Percentiles rank a stretch among this genome's conserved stretches.
Conservation (phyloP, 1,139 yeast species). For the Schizosaccharomyces versatilis region DNA sequence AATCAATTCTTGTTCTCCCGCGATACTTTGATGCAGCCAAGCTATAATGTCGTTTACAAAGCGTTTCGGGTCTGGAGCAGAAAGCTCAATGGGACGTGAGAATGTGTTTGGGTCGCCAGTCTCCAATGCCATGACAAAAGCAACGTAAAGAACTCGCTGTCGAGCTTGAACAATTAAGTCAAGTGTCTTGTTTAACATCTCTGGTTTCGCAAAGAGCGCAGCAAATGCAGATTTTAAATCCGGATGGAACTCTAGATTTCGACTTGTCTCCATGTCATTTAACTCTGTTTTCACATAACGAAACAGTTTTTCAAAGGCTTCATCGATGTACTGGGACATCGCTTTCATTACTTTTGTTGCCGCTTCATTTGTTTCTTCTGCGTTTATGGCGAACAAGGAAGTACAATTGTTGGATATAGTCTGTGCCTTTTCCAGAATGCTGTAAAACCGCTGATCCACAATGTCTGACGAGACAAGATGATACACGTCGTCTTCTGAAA, state of each 20-base stretch:
- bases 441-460: slow-evolving; percentile 38
- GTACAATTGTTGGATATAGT: slow-evolving; percentile 45
- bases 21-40: slow-evolving; percentile 69
- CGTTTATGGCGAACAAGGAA: slow-evolving; percentile 13
- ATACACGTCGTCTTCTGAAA: slow-evolving; percentile 34
- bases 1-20: slow-evolving; percentile 65
- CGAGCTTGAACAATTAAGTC: slow-evolving; percentile 18
- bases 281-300: slow-evolving; percentile 21
- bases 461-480: slow-evolving; percentile 17
- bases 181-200: slow-evolving; percentile 19
- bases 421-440: slow-evolving; percentile 38
- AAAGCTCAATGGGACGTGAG: slow-evolving; percentile 34
- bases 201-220: slow-evolving; percentile 21
- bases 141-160: slow-evolving; percentile 18
- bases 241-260: slow-evolving; percentile 7
- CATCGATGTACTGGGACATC: slow-evolving; percentile 22
- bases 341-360: not conserved
- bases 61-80: slow-evolving; percentile 62
- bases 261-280: slow-evolving; percentile 13
- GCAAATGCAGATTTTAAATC: slow-evolving; percentile 16
- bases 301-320: slow-evolving; percentile 31
- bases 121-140: slow-evolving; percentile 34
- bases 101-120: slow-evolving; percentile 14
- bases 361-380: slow-evolving; percentile 7
- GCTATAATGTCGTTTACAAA: slow-evolving; percentile 79